phyloP scores from a whole-genome alignment of 179 eudicot species.

The Sideroxylon spinosum region DNA sequence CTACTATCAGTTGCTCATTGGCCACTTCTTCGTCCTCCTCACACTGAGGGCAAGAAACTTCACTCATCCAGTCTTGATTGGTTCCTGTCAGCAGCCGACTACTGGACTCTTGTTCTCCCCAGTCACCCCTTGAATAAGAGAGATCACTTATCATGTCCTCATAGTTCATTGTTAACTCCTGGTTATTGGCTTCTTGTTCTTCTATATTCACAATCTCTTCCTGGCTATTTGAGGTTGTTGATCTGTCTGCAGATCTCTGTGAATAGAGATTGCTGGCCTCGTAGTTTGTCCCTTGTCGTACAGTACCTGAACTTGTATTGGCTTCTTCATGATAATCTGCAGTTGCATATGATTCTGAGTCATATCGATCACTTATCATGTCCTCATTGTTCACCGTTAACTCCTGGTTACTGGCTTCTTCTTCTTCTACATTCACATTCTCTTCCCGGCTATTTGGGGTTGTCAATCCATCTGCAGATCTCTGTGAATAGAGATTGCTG shows the following conservation, averaged over 20 bases:
- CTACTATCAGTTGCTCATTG: constrained; percentile 20
- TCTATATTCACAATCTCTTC: constrained; percentile 14
- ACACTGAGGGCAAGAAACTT: constrained; percentile 31
- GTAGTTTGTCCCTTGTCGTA: constrained; percentile 8
- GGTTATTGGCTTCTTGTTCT: constrained; percentile 10
- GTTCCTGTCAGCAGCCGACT: constrained; percentile 17
- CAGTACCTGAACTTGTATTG: constrained; percentile 15
- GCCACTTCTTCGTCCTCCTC: constrained; percentile 34
- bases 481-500: constrained; percentile 8
- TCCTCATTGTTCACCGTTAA: background rate
- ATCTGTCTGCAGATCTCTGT: background rate
- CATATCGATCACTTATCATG: background rate
- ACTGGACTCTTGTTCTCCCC: constrained; percentile 14
- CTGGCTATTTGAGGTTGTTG: background rate
- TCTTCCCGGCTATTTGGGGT: constrained; percentile 16
- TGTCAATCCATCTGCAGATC: background rate
- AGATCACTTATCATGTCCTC: background rate
- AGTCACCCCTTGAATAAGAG: constrained; percentile 16
- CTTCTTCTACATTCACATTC: constrained; percentile 2
- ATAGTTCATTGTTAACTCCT: background rate
- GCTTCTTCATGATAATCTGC: constrained; percentile 20
- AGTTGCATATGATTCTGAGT: background rate
- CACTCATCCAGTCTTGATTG: constrained; percentile 35
- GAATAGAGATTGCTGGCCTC: constrained; percentile 11
- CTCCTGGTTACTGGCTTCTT: constrained; percentile 8